These are phyloP conservation scores for Kazachstania psychrophila DNA, from an alignment of 805 yeast species.

Conservation along the genomic window DNA sequence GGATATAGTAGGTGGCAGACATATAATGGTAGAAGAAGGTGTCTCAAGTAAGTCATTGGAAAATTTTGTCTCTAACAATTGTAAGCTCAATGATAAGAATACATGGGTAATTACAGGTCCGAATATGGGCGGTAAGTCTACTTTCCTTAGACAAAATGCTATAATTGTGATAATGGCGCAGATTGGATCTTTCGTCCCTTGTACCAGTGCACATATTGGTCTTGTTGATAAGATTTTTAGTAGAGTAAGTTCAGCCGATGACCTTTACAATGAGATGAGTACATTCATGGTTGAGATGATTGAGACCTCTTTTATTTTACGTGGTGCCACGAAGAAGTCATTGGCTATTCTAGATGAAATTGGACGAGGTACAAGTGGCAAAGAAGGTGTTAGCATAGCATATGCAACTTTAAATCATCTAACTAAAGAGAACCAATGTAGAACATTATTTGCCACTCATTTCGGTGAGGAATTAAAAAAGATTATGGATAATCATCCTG, in stretches of 20 bases:
- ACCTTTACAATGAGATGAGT: conserved; percentile 66
- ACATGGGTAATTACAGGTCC: conserved; percentile 78
- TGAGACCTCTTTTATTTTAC: conserved; percentile 64
- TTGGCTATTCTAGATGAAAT: conserved; percentile 78
- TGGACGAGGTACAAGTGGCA: conserved; percentile 82
- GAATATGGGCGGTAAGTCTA: conserved; percentile 81
- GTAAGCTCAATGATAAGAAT: conserved; percentile 19
- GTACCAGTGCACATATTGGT: conserved; percentile 52
- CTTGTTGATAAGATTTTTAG: conserved; percentile 72
- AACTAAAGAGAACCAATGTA: conserved; percentile 45
- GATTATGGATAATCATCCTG: conserved; percentile 30
- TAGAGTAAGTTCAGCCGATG: conserved; percentile 79
- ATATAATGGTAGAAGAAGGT: conserved; percentile 77
- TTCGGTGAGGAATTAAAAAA: conserved; percentile 49
- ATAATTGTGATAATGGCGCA: conserved; percentile 60
- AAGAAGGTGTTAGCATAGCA: conserved; percentile 80
- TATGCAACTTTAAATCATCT: conserved; percentile 61
- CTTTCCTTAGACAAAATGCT: conserved; percentile 67
- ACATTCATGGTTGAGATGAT: conserved; percentile 92
- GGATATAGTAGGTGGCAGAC: conserved; percentile 60
- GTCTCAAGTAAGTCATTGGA: conserved; percentile 37
- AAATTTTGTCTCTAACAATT: conserved; percentile 28
- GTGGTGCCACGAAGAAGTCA: conserved; percentile 56
- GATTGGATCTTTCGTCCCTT: conserved; percentile 68
- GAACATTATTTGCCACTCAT: conserved; percentile 86